Base-by-base conservation (phyloP, 2,329 filamentous ascomycete species). In the Colletotrichum liaoningense region DNA sequence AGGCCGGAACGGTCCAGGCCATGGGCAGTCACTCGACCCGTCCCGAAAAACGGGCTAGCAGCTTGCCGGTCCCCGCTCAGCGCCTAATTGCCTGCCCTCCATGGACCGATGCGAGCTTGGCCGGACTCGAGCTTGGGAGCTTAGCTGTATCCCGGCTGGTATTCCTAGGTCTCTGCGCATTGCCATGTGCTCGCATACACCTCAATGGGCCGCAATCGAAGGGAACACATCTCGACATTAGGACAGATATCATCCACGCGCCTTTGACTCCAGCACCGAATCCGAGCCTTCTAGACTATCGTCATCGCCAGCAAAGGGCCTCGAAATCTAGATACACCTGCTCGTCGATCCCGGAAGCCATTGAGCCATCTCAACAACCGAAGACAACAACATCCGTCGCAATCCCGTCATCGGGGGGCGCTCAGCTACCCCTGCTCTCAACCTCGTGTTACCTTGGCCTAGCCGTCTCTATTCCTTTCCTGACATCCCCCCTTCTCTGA, bases 11-110 rank as follows among this genome's bases (percentile, higher is more conserved):
- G 69, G 33, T 58, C 16, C 57, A 57, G 59, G 65, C 62, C 52
- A 52, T 67, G 62, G 60, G 46, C 60, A 65, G 26, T 73, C 19
- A 71, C 38, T 71, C 67, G 56, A 70, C 42, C 60, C 56, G 60
- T 70, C 62, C 67, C 67, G 71, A 33, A 57, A 35, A 59, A 62
- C 19, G 19, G 71, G 56, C 59, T 62, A 38, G 55, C 60, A 60
- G 46, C 54, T 64, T 54, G 55, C 24, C 42, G 38, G 28, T 35
- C 14, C 42, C 38, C 42, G 42, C 42, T 19, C 28, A 56, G 71
- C 67, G 71, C 60, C 56, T 71, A 71, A 63, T 14, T 49, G 14
- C 62, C 62, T 64, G 30, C 5, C 33, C 49, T 42, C 38, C 56
- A 52, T 70, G 33, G 54, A 57, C 49, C 56, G 67, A 73, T 73